Evolutionary conservation across 768 basidiomycete genomes (phyloP), one percentile per base, ranked within the genome.

Genomic region (Rhizopogon roseolus): DNA sequence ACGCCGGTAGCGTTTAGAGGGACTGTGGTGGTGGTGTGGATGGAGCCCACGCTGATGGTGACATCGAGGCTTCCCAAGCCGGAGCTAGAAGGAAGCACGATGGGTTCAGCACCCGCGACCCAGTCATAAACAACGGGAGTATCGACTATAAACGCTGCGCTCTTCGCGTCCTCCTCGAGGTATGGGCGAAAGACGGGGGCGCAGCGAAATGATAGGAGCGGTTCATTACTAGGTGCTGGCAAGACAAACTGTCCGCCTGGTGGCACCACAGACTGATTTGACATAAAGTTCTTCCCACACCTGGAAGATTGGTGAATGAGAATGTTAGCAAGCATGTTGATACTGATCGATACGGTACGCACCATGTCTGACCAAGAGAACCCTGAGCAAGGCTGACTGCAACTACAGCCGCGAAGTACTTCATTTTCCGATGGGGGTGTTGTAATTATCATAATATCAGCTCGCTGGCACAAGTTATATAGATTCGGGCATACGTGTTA

Each of bases 271-370:
- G 74, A 68, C 51, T 76, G 65, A 22, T 68, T 67, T 6, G 66
- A 36, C 68, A 74, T 74, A 60, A 66, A 81, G 57, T 79, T 73
- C 62, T 81, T 80, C 40, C 77, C 77, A 41, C 79, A 81, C 78
- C 81, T 81, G 25, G 25, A 27, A 49, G 28, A 43, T 32, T 32
- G 13, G 6, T 16, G 10, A 19, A 27, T 17, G 10, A 41, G 37
- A 5, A 49, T 11, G 13, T 17, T 13, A 22, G 16, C 22, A 16
- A 22, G 22, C 22, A 10, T 2, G 9, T 6, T 11, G 29, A 11
- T 4, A 7, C 5, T 4, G 17, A 44, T 8, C 46, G 9, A 36
- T 16, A 16, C 9, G 1, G n/a, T 44, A 41, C 58, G 38, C 7
- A 64, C 66, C 68, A 70, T 59, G 66, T 57, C 41, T 66, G 66